phyloP scores from a whole-genome alignment of 441 rosid species.

The Flueggea neowawraea region DNA sequence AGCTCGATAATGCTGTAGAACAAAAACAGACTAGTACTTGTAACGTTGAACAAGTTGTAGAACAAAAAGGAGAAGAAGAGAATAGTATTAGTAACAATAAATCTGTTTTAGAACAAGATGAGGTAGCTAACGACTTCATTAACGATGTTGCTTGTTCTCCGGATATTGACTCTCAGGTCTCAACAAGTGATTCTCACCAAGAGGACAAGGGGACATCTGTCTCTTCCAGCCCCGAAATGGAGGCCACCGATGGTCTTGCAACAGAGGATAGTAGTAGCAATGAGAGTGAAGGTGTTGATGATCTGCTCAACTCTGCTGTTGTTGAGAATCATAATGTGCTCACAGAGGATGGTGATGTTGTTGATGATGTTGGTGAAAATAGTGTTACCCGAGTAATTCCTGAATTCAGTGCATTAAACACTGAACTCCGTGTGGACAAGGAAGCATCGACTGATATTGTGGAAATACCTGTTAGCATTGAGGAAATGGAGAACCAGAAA shows the following conservation, averaged over 20 bases:
- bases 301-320: constrained; percentile 5
- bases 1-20: constrained; percentile 12
- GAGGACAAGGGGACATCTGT: too few relatives aligned
- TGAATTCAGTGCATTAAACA: constrained; percentile 20
- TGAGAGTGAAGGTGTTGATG: constrained; percentile 17
- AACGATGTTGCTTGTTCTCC: neutral
- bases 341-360: neutral
- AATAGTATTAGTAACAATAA: constrained; percentile 9
- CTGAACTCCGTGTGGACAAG: neutral
- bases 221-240: neutral
- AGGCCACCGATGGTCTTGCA: constrained; percentile 10
- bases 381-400: constrained; percentile 17
- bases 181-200: too few relatives aligned
- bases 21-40: constrained; percentile 12
- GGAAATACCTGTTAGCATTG: constrained; percentile 13
- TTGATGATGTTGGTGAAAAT: constrained; percentile 17
- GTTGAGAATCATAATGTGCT: constrained; percentile 15
- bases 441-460: constrained; percentile 15
- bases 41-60: neutral
- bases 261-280: constrained; percentile 22
- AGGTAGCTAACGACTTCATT: neutral
- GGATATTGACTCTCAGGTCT: too few relatives aligned
- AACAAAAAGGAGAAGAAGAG: constrained; percentile 1
- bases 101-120: neutral
- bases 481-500: constrained; percentile 20